Conservation (phyloP, 2,329 filamentous ascomycete genomes). For the Fusarium subtropicale region DNA sequence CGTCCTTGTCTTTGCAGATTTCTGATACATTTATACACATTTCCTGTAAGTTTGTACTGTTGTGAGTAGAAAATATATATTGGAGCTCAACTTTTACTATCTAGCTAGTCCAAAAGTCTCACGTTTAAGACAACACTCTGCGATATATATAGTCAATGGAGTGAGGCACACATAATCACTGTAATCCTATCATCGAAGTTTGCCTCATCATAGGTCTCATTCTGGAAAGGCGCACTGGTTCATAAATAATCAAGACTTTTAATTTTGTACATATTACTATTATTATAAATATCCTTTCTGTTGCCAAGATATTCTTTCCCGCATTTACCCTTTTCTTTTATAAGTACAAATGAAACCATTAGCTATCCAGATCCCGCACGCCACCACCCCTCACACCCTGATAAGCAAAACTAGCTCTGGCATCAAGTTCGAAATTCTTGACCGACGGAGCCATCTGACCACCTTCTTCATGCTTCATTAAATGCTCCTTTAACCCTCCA, state of each 20-base stretch:
- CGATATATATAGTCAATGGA: no score
- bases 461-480: conserved; percentile 1
- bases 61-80: no score
- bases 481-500: conserved; percentile 1
- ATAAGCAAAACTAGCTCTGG: not conserved
- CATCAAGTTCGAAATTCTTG: conserved; percentile 9
- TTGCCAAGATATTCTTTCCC: not conserved
- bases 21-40: no score
- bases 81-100: no score
- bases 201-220: no score
- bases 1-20: no score
- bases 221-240: no score
- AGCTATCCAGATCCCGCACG: conserved; percentile 3
- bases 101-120: no score
- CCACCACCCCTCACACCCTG: not conserved
- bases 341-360: accelerated
- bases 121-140: no score
- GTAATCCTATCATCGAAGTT: accelerated
- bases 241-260: not conserved
- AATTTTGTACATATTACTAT: not conserved
- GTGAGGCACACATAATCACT: no score
- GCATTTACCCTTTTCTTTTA: accelerated
- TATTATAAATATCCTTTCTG: not conserved
- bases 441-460: not conserved
- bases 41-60: no score